These are phyloP conservation scores for Fusarium secorum DNA, from an alignment of 2,329 filamentous ascomycete species.

Conservation along the genomic window DNA sequence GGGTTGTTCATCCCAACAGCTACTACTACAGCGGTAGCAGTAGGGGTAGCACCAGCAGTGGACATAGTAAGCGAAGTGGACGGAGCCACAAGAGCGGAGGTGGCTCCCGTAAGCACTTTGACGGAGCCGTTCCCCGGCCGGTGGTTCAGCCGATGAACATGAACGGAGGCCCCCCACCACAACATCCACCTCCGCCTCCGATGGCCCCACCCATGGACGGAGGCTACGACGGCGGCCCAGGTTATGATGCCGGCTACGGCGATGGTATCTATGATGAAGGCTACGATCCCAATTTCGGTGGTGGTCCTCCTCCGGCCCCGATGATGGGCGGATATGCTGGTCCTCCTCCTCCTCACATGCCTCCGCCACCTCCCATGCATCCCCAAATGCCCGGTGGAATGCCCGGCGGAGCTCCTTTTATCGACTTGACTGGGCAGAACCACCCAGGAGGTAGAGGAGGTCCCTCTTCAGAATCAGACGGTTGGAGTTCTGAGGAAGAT, in stretches of 20 bases:
- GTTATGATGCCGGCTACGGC: conserved; percentile 12
- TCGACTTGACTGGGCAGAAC: conserved; percentile 37
- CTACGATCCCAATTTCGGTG: conserved; percentile 20
- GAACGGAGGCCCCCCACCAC: conserved; percentile 24
- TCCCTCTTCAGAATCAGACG: conserved; percentile 5
- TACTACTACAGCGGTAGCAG: conserved; percentile 29
- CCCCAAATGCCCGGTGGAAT: conserved; percentile 19
- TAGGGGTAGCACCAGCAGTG: conserved; percentile 25
- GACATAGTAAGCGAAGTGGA: conserved; percentile 29
- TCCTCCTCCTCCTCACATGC: conserved; percentile 20
- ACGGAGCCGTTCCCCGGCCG: conserved; percentile 35
- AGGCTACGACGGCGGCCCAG: conserved; percentile 11
- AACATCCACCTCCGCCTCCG: conserved; percentile 18
- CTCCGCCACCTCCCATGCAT: conserved; percentile 30
- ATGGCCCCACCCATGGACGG: conserved; percentile 34
- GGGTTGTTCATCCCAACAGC: conserved; percentile 30
- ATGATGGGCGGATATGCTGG: conserved; percentile 1
- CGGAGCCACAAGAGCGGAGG: conserved; percentile 29
- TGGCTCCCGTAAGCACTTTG: conserved; percentile 37
- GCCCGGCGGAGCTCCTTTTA: conserved; percentile 33
- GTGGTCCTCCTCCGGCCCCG: conserved; percentile 19
- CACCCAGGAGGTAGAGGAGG: conserved; percentile 16
- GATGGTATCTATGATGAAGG: conserved; percentile 25
- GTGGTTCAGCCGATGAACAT: conserved; percentile 25
- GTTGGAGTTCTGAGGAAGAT: conserved; percentile 8